Evolutionary conservation across 306 rosid species (phyloP), one percentile per base, ranked within the genome.

Genomic region (Medicago lupulina): DNA sequence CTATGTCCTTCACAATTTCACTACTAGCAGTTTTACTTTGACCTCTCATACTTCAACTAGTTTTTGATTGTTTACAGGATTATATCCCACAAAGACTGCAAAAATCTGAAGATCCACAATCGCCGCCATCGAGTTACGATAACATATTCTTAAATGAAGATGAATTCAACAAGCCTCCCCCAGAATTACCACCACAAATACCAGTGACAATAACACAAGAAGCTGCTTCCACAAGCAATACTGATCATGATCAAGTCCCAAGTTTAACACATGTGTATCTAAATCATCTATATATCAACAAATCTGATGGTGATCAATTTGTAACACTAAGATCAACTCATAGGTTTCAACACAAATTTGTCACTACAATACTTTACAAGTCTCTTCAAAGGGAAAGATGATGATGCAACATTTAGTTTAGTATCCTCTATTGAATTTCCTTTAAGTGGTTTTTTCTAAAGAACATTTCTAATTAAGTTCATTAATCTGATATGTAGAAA

Each of bases 81-180:
- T 84, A 75, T 79, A 76, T 79, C 66, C 86, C 88, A 54, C 87
- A 85, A 82, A 72, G 73, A 73, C 73, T 76, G 2, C 79, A 74
- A 70, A 83, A 84, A 31, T 72, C 79, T 2, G 88, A 88, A 75
- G 63, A 81, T 78, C 95, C 96, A 41, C 81, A 90, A 58, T 92
- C 97, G n/a, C 97, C 98, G 18, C 89, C 96, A 43, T 86, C 91
- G 39, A 95, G 96, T 86, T 95, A 95, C 13, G 89, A 89, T 40
- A 90, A 86, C 83, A 74, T 74, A 58, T 57, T 38, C 73, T 78
- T 92, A 51, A 77, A 70, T 6, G 92, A 87, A 11, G 88, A 89
- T 8, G 97, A 92, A 54, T 95, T 81, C 68, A 71, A 85, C 19
- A 87, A 81, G 76, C 87, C 89, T 67, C 97, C 97, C n/a, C 96